These are phyloP conservation scores for Phytopythium ostracodes DNA, from an alignment of 352 stramenopile species.

Conservation along the genomic window DNA sequence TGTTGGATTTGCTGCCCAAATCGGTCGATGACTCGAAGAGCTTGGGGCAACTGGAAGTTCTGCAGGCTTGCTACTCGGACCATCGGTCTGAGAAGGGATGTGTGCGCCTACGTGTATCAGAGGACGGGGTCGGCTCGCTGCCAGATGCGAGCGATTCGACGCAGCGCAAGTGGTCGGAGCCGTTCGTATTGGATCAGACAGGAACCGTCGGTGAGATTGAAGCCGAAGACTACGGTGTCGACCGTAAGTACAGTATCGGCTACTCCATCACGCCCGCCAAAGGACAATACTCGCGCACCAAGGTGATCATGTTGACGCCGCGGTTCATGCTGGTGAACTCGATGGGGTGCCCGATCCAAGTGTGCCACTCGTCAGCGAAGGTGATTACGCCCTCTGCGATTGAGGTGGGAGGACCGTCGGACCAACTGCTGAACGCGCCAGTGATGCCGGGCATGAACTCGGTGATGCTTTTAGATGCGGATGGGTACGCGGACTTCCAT, in stretches of 20 bases:
- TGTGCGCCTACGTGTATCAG: conserved; percentile 71
- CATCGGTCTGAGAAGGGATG: conserved; percentile 58
- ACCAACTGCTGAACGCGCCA: conserved; percentile 35
- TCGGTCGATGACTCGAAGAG: conserved; percentile 50
- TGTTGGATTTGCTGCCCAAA: conserved; percentile 81
- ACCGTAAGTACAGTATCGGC: conserved; percentile 74
- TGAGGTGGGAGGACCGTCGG: conserved; percentile 22
- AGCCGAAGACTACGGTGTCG: conserved; percentile 49
- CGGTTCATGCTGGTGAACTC: conserved; percentile 85
- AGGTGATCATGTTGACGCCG: conserved; percentile 85
- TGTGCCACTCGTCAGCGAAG: conserved; percentile 78
- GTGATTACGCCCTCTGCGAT: conserved; percentile 39
- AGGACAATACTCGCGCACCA: conserved; percentile 77
- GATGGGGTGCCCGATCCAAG: conserved; percentile 57
- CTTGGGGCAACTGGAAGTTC: conserved; percentile 64
- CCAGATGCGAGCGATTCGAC: conserved; percentile 36
- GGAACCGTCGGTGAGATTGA: conserved; percentile 76
- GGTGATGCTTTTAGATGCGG: conserved; percentile 63
- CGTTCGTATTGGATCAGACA: conserved; percentile 67
- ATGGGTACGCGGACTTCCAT: conserved; percentile 80
- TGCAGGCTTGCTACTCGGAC: conserved; percentile 82
- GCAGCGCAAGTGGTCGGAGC: conserved; percentile 71
- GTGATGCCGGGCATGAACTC: conserved; percentile 65
- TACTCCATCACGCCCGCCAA: conserved; percentile 78
- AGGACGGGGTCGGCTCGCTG: conserved; percentile 26